Base-by-base conservation (phyloP, 2,329 filamentous ascomycete genomes). In the Stylonectria norvegica region DNA sequence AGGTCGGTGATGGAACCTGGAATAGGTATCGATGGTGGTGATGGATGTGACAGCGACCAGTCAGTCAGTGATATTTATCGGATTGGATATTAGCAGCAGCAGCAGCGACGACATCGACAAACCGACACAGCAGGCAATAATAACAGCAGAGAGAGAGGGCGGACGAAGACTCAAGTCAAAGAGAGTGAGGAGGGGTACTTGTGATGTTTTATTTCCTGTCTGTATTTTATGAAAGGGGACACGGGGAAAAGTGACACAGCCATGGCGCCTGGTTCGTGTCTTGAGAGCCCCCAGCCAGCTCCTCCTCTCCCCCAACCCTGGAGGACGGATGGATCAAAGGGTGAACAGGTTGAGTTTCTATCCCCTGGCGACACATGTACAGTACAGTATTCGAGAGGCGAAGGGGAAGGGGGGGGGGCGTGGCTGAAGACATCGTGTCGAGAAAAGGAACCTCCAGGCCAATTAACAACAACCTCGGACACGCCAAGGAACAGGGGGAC, bases 211-310 rank as follows among this genome's bases (percentile, higher is more conserved):
- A 57, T 57, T 57, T 56, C 52, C 40, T 57, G 48, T 43, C 50
- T 56, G 40, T 56, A 56, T 54, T 57, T 57, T 56, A 57, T 57
- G 54, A 57, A 57, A 54, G 54, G 54, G 54, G 48, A 54, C 45
- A 57, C 54, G 54, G 54, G 49, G 54, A 53, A 54, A 54, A 57
- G 52, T 56, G 54, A 56, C 54, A 57, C 54, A 57, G 40, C 47
- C 48, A 57, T 47, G 48, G 45, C 54, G 46, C 50, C 54, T 45
- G 50, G 52, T 54, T 53, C 54, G 54, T 57, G 55, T 56, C 54
- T 57, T 57, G 54, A 57, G 56, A 52, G 54, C 53, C 48, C 52
- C 44, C 43, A 45, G 37, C 53, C 53, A 50, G n/a, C n/a, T n/a
- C n/a, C n/a, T n/a, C n/a, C n/a, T n/a, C n/a, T n/a, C n/a, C n/a